Evolutionary conservation across 169 alveolate species (phyloP).

Genomic region (Eimeria praecox): DNA sequence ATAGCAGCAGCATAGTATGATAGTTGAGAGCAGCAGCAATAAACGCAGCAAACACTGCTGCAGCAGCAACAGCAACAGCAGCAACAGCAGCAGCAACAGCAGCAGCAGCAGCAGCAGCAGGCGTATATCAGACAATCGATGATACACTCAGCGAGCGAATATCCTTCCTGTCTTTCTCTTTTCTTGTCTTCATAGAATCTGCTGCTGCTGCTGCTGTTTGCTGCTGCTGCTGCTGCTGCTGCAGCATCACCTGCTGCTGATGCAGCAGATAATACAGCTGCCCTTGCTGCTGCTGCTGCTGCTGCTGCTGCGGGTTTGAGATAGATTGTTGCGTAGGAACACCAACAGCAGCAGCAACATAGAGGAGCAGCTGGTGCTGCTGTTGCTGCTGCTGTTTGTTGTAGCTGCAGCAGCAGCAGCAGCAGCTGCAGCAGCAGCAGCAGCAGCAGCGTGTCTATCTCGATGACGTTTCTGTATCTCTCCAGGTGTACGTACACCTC

Average conservation of each 20-base stretch:
- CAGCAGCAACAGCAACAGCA: not conserved
- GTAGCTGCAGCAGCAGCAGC: not conserved
- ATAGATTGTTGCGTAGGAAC: too few species aligned
- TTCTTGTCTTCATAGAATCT: not conserved
- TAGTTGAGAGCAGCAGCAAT: not conserved
- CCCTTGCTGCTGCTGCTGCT: not conserved
- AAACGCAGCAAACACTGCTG: too few species aligned
- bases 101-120: not conserved
- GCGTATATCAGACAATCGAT: not conserved
- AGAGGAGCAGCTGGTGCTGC: not conserved
- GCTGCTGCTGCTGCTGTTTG: slow-evolving; percentile 9
- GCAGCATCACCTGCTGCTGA: not conserved
- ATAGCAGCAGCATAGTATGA: not conserved
- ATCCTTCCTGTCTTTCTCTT: too few species aligned
- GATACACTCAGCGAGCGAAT: not conserved
- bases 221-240: slow-evolving; percentile 23
- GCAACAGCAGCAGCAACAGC: slow-evolving; percentile 9
- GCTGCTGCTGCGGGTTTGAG: too few species aligned
- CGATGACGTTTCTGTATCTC: not conserved
- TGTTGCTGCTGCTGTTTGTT: slow-evolving; percentile 4
- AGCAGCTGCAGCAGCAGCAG: not conserved
- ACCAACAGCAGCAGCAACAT: not conserved
- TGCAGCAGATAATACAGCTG: not conserved
- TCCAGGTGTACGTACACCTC: too few species aligned
- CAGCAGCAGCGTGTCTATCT: too few species aligned